Percentiles rank a stretch among this genome's conserved stretches.
Evolutionary conservation across 2,329 filamentous ascomycete species (phyloP).

Genomic region (Aspergillus japonicus): DNA sequence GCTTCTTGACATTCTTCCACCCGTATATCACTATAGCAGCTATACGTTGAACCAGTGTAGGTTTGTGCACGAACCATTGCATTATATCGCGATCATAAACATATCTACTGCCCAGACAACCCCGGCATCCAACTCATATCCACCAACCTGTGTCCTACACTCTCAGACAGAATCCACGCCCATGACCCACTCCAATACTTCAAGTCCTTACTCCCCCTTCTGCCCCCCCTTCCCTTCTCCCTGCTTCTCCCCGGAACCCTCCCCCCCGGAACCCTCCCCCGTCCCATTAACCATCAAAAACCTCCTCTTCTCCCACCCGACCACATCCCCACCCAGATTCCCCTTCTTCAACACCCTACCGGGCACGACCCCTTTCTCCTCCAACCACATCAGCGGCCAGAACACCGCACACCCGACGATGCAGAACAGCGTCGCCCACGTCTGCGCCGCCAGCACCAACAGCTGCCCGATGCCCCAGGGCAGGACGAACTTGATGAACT

Average conservation of each 20-base stretch:
- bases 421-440: conserved; percentile 64
- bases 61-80: too few species aligned
- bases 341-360: conserved; percentile 22
- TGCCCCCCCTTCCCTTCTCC: not conserved
- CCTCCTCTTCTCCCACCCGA: not conserved
- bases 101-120: too few species aligned
- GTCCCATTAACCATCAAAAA: not conserved
- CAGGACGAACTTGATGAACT: conserved; percentile 70
- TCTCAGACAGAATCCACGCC: not conserved
- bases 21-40: too few species aligned
- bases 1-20: too few species aligned
- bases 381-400: conserved; percentile 52
- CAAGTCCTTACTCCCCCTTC: not conserved
- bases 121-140: too few species aligned
- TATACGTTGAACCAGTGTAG: too few species aligned
- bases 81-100: too few species aligned
- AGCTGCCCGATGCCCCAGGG: conserved; percentile 56
- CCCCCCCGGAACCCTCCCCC: not conserved
- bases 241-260: not conserved
- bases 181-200: not conserved
- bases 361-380: conserved; percentile 42
- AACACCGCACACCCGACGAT: conserved; percentile 56
- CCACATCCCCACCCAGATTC: conserved; percentile 16
- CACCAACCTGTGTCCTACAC: too few species aligned
- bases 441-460: conserved; percentile 62